Evolutionary conservation across 2,329 filamentous ascomycete species (phyloP).

Genomic region (Xylariaceae sp.): DNA sequence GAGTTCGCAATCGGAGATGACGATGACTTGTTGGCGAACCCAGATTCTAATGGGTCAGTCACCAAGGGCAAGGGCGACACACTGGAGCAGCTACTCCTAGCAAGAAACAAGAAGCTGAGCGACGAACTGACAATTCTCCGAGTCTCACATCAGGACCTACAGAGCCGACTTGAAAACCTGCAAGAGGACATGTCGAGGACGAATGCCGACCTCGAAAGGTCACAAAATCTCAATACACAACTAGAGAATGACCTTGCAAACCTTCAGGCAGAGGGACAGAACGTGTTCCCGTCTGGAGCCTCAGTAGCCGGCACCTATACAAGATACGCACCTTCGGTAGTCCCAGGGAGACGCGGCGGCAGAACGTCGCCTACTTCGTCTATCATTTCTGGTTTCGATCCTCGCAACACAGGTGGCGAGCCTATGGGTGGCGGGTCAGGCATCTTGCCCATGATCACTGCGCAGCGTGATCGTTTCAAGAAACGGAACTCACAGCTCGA

Average conservation of each 20-base stretch:
- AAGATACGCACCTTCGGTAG: conserved; percentile 70
- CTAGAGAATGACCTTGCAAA: conserved; percentile 90
- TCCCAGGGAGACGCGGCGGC: conserved; percentile 68
- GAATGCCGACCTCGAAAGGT: conserved; percentile 84
- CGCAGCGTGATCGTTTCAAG: conserved; percentile 97
- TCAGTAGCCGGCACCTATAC: conserved; percentile 94
- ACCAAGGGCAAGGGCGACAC: conserved; percentile 74
- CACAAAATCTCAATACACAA: conserved; percentile 83
- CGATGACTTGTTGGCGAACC: conserved; percentile 62
- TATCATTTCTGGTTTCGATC: conserved; percentile 96
- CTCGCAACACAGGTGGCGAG: conserved; percentile 64
- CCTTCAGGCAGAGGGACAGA: conserved; percentile 83
- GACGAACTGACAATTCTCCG: conserved; percentile 92
- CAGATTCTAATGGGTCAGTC: conserved; percentile 54
- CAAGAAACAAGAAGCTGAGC: conserved; percentile 93
- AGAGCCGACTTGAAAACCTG: conserved; percentile 76
- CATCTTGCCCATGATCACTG: conserved; percentile 97
- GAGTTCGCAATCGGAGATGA: conserved; percentile 93
- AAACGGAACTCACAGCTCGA: conserved; percentile 92
- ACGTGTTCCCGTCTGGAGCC: conserved; percentile 85
- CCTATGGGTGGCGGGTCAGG: conserved; percentile 78
- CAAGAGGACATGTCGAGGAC: conserved; percentile 84
- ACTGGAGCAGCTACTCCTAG: conserved; percentile 87
- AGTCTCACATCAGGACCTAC: conserved; percentile 92
- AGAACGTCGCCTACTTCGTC: conserved; percentile 90